Conservation (phyloP, 2,329 filamentous ascomycete genomes). For the Dendryphion nanum region DNA sequence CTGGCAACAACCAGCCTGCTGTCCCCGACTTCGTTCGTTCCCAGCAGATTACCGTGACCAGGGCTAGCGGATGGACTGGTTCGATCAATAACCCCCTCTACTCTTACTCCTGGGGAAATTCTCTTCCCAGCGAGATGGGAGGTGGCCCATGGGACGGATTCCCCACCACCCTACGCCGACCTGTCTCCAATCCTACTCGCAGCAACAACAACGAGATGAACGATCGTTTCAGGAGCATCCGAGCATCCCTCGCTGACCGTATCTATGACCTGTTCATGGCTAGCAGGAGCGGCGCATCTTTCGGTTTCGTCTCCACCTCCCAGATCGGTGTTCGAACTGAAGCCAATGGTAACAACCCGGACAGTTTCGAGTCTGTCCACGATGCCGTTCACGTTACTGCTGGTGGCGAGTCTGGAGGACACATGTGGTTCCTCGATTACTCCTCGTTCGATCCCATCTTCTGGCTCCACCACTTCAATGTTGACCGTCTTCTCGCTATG, state of each 20-base stretch:
- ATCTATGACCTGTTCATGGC: conserved; percentile 35
- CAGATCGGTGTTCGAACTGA: conserved; percentile 31
- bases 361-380: conserved; percentile 39
- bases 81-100: conserved; percentile 48
- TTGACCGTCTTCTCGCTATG: conserved; percentile 60
- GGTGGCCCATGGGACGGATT: conserved; percentile 33
- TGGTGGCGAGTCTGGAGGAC: conserved; percentile 55
- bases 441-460: conserved; percentile 76
- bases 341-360: conserved; percentile 25
- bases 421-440: conserved; percentile 70
- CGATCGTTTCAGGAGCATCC: conserved; percentile 23
- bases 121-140: conserved; percentile 55
- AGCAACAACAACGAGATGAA: conserved; percentile 40
- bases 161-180: conserved; percentile 31
- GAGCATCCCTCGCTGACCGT: conserved; percentile 35
- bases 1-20: conserved; percentile 24
- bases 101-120: conserved; percentile 45
- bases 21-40: conserved; percentile 40
- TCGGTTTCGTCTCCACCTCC: conserved; percentile 28
- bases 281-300: conserved; percentile 30
- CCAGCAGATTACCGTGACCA: conserved; percentile 44
- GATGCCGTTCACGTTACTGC: conserved; percentile 33
- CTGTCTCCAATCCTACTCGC: conserved; percentile 30
- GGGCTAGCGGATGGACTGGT: conserved; percentile 35
- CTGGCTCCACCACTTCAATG: conserved; percentile 41